These are phyloP conservation scores for Mortierella sp. DNA, from an alignment of 371 early-diverging fungal genomes.

Conservation along the genomic window DNA sequence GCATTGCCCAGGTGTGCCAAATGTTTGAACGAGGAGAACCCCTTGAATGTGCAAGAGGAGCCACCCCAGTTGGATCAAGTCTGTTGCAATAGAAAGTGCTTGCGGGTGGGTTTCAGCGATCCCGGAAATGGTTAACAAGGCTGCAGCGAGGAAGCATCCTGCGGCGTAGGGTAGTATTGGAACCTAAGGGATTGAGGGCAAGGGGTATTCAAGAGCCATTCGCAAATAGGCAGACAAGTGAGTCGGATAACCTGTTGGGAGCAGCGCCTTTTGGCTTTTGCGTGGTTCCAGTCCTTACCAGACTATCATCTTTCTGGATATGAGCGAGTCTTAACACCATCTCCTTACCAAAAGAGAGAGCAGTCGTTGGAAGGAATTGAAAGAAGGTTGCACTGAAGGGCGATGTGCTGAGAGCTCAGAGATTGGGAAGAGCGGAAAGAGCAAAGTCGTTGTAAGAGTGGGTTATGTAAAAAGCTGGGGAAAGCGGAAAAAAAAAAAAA, in stretches of 20 bases:
- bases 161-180: slow-evolving; percentile 46
- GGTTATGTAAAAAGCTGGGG: no score
- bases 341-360: not conserved
- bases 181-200: slow-evolving; percentile 14
- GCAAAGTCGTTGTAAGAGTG: no score
- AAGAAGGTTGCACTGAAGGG: no score
- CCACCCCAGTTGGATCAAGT: slow-evolving; percentile 47
- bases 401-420: no score
- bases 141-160: slow-evolving; percentile 44
- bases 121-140: slow-evolving; percentile 42
- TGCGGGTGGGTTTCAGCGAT: slow-evolving; percentile 51
- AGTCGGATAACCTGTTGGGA: not conserved
- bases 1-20: slow-evolving; percentile 11
- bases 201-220: not conserved
- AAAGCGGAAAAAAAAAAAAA: no score
- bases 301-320: slow-evolving; percentile 50
- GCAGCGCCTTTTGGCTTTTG: not conserved
- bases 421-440: not conserved
- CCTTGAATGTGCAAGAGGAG: slow-evolving; percentile 46
- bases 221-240: not conserved
- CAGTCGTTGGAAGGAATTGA: no score
- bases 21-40: slow-evolving; percentile 14
- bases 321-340: slow-evolving; percentile 29
- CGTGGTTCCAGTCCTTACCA: slow-evolving; percentile 15
- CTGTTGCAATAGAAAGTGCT: slow-evolving; percentile 33